Percentiles rank a stretch among this genome's conserved stretches.
These are phyloP conservation scores for Boletales sp. DNA, from an alignment of 768 basidiomycete genomes.

Conservation along the genomic window DNA sequence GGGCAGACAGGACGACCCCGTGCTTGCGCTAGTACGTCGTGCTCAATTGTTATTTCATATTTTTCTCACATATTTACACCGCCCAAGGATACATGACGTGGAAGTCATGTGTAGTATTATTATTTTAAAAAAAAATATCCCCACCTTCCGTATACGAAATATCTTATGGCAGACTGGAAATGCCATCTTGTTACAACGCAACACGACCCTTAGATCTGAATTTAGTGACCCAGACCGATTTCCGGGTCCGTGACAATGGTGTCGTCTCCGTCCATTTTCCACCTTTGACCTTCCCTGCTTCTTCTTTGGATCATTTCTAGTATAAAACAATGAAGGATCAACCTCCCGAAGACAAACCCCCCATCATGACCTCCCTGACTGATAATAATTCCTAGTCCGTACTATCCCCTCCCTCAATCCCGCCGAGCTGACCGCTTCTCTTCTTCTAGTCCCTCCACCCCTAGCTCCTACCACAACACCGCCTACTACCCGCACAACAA, in stretches of 20 bases:
- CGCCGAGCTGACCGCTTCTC: conserved; percentile 17
- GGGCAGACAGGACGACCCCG: neutral
- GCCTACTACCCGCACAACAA: conserved; percentile 35
- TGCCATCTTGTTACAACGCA: conserved; percentile 45
- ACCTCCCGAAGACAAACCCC: conserved; percentile 34
- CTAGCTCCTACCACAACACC: conserved; percentile 40
- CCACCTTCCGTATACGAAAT: conserved; percentile 41
- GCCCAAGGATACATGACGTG: conserved; percentile 24
- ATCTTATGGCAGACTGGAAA: conserved; percentile 38
- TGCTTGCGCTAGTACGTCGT: conserved; percentile 5
- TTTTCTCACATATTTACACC: conserved; percentile 22
- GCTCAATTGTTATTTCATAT: conserved; percentile 3
- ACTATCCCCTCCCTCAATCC: conserved; percentile 6
- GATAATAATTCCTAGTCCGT: conserved; percentile 57
- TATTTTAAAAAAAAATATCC: conserved; percentile 44
- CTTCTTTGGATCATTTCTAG: conserved; percentile 25
- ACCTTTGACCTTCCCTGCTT: conserved; percentile 32
- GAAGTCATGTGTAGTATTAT: conserved; percentile 30
- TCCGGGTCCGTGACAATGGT: conserved; percentile 41
- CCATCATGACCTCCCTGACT: conserved; percentile 43
- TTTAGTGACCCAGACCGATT: conserved; percentile 52
- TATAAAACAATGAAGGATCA: conserved; percentile 53
- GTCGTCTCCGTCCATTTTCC: conserved; percentile 37
- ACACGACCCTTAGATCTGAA: conserved; percentile 74
- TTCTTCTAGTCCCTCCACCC: conserved; percentile 32